Percentiles rank a stretch among this genome's conserved stretches.
These are phyloP conservation scores for Naganishia vishniacii DNA, from an alignment of 768 basidiomycete genomes.

Conservation along the genomic window DNA sequence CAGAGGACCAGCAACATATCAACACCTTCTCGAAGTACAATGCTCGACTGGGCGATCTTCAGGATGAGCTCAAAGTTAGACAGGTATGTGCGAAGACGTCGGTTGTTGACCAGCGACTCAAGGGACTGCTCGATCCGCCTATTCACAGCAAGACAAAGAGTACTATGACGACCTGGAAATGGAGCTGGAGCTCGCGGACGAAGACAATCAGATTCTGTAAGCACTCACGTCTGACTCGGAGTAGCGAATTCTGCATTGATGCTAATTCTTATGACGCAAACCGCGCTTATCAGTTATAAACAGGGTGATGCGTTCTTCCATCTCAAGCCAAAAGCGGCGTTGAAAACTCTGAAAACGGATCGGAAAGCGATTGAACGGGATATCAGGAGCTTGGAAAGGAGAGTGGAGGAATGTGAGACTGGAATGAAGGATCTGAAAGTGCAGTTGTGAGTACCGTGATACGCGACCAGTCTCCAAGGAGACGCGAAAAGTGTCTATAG, in stretches of 20 bases:
- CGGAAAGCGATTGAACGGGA: constrained; percentile 36
- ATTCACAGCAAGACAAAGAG: constrained; percentile 82
- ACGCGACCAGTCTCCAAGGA: too few relatives aligned
- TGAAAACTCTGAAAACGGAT: constrained; percentile 41
- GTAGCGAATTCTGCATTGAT: background rate
- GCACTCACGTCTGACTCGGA: constrained; percentile 38
- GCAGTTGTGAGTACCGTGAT: constrained; percentile 40
- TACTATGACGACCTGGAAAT: constrained; percentile 80
- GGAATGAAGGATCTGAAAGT: constrained; percentile 50
- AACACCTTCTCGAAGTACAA: constrained; percentile 89
- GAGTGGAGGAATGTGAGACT: constrained; percentile 42
- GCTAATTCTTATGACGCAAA: background rate
- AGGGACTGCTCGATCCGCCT: background rate
- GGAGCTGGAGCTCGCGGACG: constrained; percentile 84
- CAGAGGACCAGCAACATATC: constrained; percentile 79
- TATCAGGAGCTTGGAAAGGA: constrained; percentile 36
- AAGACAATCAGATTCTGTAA: constrained; percentile 71
- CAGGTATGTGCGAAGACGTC: constrained; percentile 55
- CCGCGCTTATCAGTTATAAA: constrained; percentile 60
- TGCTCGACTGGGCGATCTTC: constrained; percentile 64
- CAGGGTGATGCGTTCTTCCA: constrained; percentile 85
- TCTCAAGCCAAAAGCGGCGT: constrained; percentile 62
- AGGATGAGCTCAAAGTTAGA: constrained; percentile 65
- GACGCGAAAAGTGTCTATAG: too few relatives aligned
- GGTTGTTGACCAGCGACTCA: background rate